Conservation (phyloP, 75 land plant species). For the Isoetes taiwanensis region DNA sequence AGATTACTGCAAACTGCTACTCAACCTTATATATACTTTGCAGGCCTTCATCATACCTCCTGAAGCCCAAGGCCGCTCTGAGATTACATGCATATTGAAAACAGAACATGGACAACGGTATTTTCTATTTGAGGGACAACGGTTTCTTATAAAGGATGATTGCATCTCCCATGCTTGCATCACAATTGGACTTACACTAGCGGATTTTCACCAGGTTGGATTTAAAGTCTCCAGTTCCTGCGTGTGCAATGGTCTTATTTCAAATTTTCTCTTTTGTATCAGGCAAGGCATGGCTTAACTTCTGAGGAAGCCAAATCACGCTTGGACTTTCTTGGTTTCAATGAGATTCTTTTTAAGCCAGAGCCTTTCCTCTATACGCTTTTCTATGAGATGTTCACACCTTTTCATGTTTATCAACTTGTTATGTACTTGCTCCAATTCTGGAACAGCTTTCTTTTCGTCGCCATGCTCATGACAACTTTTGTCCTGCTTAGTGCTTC, state of each 20-base stretch:
- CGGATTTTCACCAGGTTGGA: constrained; percentile 27
- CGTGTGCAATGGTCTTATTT: background rate
- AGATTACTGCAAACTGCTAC: background rate
- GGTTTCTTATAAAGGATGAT: constrained; percentile 14
- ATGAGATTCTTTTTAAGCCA: constrained; percentile 29
- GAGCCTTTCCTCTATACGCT: constrained; percentile 18
- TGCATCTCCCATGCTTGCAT: constrained; percentile 10
- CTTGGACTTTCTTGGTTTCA: constrained; percentile 19
- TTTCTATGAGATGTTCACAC: constrained; percentile 19
- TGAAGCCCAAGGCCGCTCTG: constrained; percentile 18
- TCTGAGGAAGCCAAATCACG: constrained; percentile 13
- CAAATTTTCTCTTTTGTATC: background rate
- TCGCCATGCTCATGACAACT: constrained; percentile 27
- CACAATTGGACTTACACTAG: constrained; percentile 9
- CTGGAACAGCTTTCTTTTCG: constrained; percentile 40
- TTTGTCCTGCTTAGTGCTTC: constrained; percentile 30
- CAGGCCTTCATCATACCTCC: constrained; percentile 18
- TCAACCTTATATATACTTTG: no score
- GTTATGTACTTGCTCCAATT: constrained; percentile 30
- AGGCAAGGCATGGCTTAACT: constrained; percentile 17
- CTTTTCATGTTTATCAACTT: constrained; percentile 35
- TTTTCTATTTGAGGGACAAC: constrained; percentile 27
- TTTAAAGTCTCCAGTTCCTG: background rate
- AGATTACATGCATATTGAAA: constrained; percentile 12
- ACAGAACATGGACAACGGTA: constrained; percentile 14